Percentiles rank a stretch among this genome's conserved stretches.
These are phyloP conservation scores for Dactylonectria macrodidyma DNA, from an alignment of 2,329 filamentous ascomycete species.

Conservation along the genomic window DNA sequence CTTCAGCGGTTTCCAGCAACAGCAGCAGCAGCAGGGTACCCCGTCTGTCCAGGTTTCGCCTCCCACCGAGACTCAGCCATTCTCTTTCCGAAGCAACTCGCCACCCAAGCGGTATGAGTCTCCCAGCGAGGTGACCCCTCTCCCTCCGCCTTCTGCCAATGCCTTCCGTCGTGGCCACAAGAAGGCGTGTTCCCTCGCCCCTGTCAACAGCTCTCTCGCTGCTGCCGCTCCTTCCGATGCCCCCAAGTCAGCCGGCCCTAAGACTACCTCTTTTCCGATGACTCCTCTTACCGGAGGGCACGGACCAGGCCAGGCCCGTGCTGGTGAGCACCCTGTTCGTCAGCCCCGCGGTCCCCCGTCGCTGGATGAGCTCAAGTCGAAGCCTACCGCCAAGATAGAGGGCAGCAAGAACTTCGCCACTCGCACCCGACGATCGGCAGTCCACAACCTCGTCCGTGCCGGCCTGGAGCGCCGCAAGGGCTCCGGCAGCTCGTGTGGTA, in stretches of 20 bases:
- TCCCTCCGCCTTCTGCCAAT: constrained; percentile 90
- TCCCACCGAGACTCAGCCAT: constrained; percentile 73
- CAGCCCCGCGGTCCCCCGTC: constrained; percentile 94
- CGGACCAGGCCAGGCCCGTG: constrained; percentile 91
- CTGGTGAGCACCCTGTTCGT: constrained; percentile 93
- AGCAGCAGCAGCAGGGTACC: constrained; percentile 65
- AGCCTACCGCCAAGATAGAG: constrained; percentile 93
- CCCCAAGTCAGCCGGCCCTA: constrained; percentile 77
- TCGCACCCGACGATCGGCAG: constrained; percentile 90
- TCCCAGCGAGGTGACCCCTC: constrained; percentile 76
- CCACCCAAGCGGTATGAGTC: constrained; percentile 78
- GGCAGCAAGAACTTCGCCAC: constrained; percentile 98
- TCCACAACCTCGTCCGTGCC: constrained; percentile 92
- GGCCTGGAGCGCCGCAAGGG: constrained; percentile 88
- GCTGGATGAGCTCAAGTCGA: constrained; percentile 89
- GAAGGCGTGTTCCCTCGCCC: constrained; percentile 85
- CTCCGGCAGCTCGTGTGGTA: constrained; percentile 79
- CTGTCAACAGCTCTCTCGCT: constrained; percentile 66
- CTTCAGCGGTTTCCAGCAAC: constrained; percentile 54
- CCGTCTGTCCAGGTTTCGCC: constrained; percentile 88
- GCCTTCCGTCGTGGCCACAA: constrained; percentile 95
- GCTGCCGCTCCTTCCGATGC: constrained; percentile 59
- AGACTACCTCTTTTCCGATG: constrained; percentile 83
- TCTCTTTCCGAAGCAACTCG: constrained; percentile 73
- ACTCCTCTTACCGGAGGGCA: constrained; percentile 89